Evolutionary conservation across 768 basidiomycete genomes (phyloP).

Genomic region (Amanita inopinata): DNA sequence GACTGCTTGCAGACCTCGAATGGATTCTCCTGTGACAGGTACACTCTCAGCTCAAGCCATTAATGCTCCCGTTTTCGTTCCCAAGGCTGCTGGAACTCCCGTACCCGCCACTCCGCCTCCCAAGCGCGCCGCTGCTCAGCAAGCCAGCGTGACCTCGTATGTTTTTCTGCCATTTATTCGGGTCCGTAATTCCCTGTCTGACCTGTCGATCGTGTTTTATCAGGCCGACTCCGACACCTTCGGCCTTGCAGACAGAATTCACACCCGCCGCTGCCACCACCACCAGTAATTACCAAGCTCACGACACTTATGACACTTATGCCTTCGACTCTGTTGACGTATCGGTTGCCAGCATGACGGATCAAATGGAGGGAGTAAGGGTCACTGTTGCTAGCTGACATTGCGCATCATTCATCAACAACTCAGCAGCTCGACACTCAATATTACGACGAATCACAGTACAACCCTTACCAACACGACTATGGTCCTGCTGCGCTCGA

Average conservation of each 20-base stretch:
- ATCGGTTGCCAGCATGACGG: conserved; percentile 16
- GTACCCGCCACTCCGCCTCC: conserved; percentile 21
- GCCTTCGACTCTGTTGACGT: conserved; percentile 14
- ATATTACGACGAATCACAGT: conserved; percentile 9
- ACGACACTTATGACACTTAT: conserved; percentile 19
- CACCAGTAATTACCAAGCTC: conserved; percentile 13
- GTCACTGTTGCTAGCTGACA: background rate
- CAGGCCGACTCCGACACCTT: background rate
- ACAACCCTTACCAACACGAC: conserved; percentile 9
- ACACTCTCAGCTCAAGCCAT: conserved; percentile 53
- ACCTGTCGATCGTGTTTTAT: background rate
- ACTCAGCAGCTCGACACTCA: conserved; percentile 3
- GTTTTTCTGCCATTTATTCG: no score
- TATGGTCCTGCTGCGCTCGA: conserved; percentile 1
- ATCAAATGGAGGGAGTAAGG: conserved; percentile 26
- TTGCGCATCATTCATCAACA: conserved; percentile 6
- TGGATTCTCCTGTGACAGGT: conserved; percentile 34
- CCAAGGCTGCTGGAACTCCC: conserved; percentile 35
- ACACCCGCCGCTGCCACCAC: background rate
- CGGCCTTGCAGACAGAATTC: background rate
- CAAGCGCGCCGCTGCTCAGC: background rate
- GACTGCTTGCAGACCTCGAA: conserved; percentile 22
- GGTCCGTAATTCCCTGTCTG: background rate
- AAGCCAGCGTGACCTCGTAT: background rate
- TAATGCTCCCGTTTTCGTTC: conserved; percentile 80